A percentile compares a stretch with the other conserved stretches of the same genome.
Conservation (phyloP, 768 basidiomycete species). For the Piloderma croceum region DNA sequence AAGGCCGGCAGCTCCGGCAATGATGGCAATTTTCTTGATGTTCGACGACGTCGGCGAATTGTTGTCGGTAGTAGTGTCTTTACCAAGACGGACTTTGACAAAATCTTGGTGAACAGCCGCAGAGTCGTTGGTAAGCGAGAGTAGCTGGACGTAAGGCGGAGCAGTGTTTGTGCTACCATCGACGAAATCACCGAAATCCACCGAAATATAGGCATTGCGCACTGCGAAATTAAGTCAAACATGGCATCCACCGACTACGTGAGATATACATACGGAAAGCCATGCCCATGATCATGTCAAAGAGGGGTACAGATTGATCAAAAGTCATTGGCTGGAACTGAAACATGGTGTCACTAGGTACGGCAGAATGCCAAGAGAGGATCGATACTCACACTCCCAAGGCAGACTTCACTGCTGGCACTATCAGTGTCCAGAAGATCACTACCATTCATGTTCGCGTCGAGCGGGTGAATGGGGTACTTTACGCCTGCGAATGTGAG, state of each 20-base stretch:
- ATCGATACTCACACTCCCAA: not conserved
- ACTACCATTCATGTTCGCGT: conserved; percentile 23
- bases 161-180: conserved; percentile 23
- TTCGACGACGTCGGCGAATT: no score
- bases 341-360: not conserved
- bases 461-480: conserved; percentile 64
- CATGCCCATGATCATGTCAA: conserved; percentile 70
- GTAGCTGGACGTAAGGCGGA: conserved; percentile 57
- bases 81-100: not conserved
- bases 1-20: no score
- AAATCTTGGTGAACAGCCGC: not conserved
- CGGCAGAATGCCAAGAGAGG: not conserved
- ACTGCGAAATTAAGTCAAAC: conserved; percentile 31
- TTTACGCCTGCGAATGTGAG: conserved; percentile 53
- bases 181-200: conserved; percentile 63
- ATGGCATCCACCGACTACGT: conserved; percentile 1
- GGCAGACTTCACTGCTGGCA: no score
- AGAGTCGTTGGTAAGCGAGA: conserved; percentile 44
- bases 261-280: conserved; percentile 47
- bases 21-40: no score
- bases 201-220: conserved; percentile 56
- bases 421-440: no score
- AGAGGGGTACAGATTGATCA: conserved; percentile 32
- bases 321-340: not conserved
- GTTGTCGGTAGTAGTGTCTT: no score